Conservation (phyloP, 192 early-diverging fungal genomes). For the Jimgerdemannia flammicorona region DNA sequence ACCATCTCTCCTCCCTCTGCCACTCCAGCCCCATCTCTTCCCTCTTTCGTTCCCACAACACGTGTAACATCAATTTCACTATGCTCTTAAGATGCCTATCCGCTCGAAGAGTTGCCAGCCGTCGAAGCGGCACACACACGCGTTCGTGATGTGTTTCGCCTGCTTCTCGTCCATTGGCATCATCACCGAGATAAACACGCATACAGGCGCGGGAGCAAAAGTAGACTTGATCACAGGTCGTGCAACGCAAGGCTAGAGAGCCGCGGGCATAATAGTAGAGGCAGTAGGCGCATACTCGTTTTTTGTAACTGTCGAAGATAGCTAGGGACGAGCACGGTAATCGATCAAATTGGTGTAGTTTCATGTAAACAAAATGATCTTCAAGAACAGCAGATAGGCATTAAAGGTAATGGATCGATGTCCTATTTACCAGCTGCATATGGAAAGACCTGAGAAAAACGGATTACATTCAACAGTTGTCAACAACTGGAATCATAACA, state of each 20-base stretch:
- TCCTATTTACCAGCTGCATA: neutral
- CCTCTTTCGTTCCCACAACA: conserved; percentile 36
- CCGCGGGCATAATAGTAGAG: conserved; percentile 45
- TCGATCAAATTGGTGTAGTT: neutral
- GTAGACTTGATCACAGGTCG: conserved; percentile 57
- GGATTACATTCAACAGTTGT: no score
- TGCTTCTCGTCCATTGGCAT: conserved; percentile 34
- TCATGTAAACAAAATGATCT: neutral
- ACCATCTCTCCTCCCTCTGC: conserved; percentile 7
- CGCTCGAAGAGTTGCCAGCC: conserved; percentile 56
- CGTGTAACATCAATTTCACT: conserved; percentile 49
- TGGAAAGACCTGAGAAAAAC: neutral
- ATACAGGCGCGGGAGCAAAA: conserved; percentile 49
- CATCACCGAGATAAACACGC: neutral
- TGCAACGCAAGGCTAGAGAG: conserved; percentile 49
- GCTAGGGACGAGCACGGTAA: conserved; percentile 6
- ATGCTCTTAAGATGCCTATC: conserved; percentile 62
- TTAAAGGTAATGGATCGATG: neutral
- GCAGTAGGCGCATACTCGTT: conserved; percentile 61
- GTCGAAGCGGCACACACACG: conserved; percentile 48
- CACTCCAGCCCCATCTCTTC: conserved; percentile 9
- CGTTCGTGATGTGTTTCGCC: conserved; percentile 17
- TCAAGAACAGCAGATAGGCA: neutral
- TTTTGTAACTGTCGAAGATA: conserved; percentile 58
- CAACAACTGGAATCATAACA: no score